Evolutionary conservation across 1,139 yeast species (phyloP).

Genomic region (Yamadazyma songkhlaensis): DNA sequence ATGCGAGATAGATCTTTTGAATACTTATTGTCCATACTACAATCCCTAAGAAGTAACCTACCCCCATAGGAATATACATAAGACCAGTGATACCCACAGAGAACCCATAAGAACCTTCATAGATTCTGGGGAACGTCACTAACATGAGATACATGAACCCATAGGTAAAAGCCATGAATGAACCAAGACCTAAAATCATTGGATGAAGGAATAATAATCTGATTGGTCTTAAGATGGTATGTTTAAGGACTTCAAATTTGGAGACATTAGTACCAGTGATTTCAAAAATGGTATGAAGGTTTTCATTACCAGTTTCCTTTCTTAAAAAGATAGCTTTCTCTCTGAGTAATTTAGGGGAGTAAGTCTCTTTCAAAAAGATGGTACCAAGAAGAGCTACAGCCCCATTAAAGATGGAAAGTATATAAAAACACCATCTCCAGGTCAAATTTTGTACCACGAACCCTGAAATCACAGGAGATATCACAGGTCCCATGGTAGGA

Average conservation of each 20-base stretch:
- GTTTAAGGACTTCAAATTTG: conserved; percentile 26
- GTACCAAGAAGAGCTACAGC: conserved; percentile 43
- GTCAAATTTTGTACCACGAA: conserved; percentile 21
- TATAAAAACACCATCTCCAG: conserved; percentile 67
- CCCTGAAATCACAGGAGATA: conserved; percentile 34
- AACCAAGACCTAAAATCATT: conserved; percentile 59
- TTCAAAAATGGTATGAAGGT: conserved; percentile 60
- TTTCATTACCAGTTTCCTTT: conserved; percentile 51
- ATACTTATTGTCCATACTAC: conserved; percentile 42
- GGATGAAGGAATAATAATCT: conserved; percentile 54
- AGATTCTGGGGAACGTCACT: conserved; percentile 56
- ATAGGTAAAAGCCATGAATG: conserved; percentile 61
- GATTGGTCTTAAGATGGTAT: conserved; percentile 52
- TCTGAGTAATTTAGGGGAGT: conserved; percentile 52
- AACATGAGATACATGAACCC: conserved; percentile 63
- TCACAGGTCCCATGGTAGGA: conserved; percentile 45
- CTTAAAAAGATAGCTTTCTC: conserved; percentile 45
- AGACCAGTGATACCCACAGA: conserved; percentile 51
- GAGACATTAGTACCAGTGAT: conserved; percentile 22
- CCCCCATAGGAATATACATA: conserved; percentile 54
- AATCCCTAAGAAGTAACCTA: conserved; percentile 49
- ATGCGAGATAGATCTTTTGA: conserved; percentile 31
- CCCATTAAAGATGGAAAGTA: conserved; percentile 55
- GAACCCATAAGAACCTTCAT: conserved; percentile 45
- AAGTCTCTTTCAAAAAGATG: conserved; percentile 51